Conservation (phyloP, 306 rosid species). For the Biancaea sappan region DNA sequence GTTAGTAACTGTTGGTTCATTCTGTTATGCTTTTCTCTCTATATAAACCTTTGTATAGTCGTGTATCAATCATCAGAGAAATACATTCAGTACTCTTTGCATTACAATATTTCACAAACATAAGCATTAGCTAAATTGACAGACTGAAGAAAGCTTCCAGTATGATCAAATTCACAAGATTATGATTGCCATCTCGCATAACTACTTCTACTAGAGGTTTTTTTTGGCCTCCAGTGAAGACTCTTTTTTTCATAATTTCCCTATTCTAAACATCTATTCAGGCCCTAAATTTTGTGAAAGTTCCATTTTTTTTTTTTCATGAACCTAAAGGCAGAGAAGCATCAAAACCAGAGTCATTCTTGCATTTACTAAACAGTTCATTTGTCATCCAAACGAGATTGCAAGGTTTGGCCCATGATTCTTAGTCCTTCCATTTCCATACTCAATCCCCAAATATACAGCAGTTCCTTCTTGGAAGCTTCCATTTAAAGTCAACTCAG, state of each 20-base stretch:
- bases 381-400: not conserved
- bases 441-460: not conserved
- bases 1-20: too few relatives aligned
- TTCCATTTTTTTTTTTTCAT: not conserved
- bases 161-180: not conserved
- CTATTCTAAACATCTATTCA: not conserved
- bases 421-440: not conserved
- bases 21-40: too few relatives aligned
- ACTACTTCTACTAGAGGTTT: not conserved
- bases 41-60: too few relatives aligned
- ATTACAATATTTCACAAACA: too few relatives aligned
- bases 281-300: not conserved
- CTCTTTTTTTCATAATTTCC: not conserved
- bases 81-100: too few relatives aligned
- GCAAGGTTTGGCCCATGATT: not conserved
- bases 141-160: not conserved
- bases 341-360: not conserved
- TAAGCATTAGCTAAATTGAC: not conserved
- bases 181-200: not conserved
- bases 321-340: not conserved
- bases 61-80: too few relatives aligned
- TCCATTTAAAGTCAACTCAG: not conserved
- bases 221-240: not conserved
- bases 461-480: not conserved
- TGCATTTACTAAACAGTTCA: not conserved